Evolutionary conservation across 495 filamentous ascomycete genomes (phyloP).

Genomic region (Friedmanniomyces endolithicus): DNA sequence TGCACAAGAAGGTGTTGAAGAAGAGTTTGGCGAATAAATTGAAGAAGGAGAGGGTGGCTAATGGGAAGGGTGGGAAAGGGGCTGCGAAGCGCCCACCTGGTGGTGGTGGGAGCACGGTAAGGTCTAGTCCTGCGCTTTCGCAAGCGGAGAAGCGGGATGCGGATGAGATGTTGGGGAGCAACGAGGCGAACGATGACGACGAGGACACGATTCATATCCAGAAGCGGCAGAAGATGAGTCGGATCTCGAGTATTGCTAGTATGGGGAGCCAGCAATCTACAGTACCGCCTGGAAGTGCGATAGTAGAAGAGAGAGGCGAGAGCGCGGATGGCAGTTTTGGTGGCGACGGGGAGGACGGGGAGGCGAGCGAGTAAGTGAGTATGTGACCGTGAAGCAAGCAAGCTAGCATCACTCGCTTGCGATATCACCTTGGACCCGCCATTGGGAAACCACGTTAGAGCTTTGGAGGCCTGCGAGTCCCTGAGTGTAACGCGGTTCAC

Average conservation of each 20-base stretch:
- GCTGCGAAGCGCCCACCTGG: constrained; percentile 7
- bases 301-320: constrained; percentile 12
- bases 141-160: constrained; percentile 8
- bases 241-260: constrained; percentile 8
- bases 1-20: constrained; percentile 30
- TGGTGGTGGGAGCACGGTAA: background rate
- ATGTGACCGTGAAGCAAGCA: no score
- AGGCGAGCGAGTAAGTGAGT: background rate
- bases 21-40: constrained; percentile 16
- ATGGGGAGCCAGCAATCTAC: background rate
- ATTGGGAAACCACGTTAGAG: no score
- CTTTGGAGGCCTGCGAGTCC: no score
- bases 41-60: constrained; percentile 15
- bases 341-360: constrained; percentile 8
- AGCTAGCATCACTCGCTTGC: no score
- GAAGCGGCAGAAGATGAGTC: constrained; percentile 18
- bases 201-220: constrained; percentile 16
- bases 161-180: constrained; percentile 15
- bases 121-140: constrained; percentile 7
- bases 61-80: background rate
- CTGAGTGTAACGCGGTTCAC: no score
- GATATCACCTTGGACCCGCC: no score
- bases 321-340: constrained; percentile 15
- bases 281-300: background rate
- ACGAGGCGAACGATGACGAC: constrained; percentile 13